Evolutionary conservation across 1,284 basidiomycete species (phyloP), one percentile per base, ranked within the genome.

Genomic region (Pascua sp.): DNA sequence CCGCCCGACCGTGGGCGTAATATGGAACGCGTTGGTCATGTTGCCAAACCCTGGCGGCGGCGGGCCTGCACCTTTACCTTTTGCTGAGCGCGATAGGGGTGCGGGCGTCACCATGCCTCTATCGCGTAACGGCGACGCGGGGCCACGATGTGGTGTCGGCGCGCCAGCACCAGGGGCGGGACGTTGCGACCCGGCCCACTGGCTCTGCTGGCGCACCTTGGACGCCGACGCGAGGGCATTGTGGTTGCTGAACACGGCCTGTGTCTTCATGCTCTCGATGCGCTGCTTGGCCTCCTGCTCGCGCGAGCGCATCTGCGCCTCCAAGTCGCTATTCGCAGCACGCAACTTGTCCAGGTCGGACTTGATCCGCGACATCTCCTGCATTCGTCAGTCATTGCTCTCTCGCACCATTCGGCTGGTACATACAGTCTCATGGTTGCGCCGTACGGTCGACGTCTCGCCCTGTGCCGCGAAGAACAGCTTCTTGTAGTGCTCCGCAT

Each of bases 281-380:
- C 88, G 56, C 32, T 66, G 58, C 42, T 58, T 62, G 4, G 57
- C 55, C 37, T 73, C 70, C n/a, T 53, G 57, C 42, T 71, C 72
- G 17, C 58, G 63, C 10, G 64, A 61, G 13, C 63, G 61, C 40
- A 71, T 61, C 39, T 64, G 58, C n/a, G 39, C 51, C 39, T 71
- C 68, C 57, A 69, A 64, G 16, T 73, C 67, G 0, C 61, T 60
- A 4, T 68, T 52, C 15, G 62, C 42, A 8, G 51, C 36, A 43
- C 58, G 53, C 8, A 69, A 50, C 51, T 56, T 57, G 16, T 58
- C 62, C 4, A 74, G 55, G 42, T 67, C 56, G 13, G 55, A 47
- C 39, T 60, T 52, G 9, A 69, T 48, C 42, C 52, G 43, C 2
- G 47, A 48, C 16, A 40, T 38, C 57, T 53, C 46, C 7, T 36